These are phyloP conservation scores for Pueraria montana DNA, from an alignment of 306 rosid species.

Conservation along the genomic window DNA sequence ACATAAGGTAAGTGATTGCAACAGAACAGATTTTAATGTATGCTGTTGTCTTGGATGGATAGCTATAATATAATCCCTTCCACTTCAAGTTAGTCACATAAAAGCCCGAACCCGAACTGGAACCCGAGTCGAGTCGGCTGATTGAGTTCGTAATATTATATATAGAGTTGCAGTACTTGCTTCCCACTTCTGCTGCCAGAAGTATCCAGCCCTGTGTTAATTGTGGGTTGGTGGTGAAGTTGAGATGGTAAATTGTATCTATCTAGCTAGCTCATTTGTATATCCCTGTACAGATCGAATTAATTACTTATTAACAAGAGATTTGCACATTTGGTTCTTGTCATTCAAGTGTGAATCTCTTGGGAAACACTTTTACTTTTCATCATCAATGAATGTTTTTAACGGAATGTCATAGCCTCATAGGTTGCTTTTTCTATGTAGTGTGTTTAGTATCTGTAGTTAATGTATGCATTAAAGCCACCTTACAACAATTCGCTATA, in stretches of 20 bases:
- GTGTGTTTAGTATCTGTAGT: background rate
- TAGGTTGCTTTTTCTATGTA: background rate
- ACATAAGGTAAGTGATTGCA: constrained; percentile 69
- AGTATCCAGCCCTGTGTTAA: constrained; percentile 67
- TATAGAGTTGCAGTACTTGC: constrained; percentile 60
- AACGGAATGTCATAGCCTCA: background rate
- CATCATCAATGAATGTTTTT: constrained; percentile 5
- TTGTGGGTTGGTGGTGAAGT: constrained; percentile 87
- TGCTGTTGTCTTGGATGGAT: constrained; percentile 56
- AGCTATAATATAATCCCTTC: constrained; percentile 40
- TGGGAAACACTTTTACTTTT: background rate
- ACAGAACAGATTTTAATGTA: constrained; percentile 48
- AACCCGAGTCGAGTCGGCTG: too few relatives aligned
- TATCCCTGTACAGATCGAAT: constrained; percentile 82
- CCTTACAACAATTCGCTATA: background rate
- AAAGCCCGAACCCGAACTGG: constrained; percentile 49
- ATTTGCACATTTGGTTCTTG: constrained; percentile 47
- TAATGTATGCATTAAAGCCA: background rate
- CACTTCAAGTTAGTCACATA: constrained; percentile 48
- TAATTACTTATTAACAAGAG: constrained; percentile 56
- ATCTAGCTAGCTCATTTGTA: constrained; percentile 73
- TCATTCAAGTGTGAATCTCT: constrained; percentile 31
- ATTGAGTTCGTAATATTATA: constrained; percentile 50
- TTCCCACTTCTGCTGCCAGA: constrained; percentile 77
- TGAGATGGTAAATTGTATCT: constrained; percentile 76